Evolutionary conservation across 805 yeast species (phyloP), one percentile per base, ranked within the genome.

Genomic region (Wickerhamiella bombiphila): DNA sequence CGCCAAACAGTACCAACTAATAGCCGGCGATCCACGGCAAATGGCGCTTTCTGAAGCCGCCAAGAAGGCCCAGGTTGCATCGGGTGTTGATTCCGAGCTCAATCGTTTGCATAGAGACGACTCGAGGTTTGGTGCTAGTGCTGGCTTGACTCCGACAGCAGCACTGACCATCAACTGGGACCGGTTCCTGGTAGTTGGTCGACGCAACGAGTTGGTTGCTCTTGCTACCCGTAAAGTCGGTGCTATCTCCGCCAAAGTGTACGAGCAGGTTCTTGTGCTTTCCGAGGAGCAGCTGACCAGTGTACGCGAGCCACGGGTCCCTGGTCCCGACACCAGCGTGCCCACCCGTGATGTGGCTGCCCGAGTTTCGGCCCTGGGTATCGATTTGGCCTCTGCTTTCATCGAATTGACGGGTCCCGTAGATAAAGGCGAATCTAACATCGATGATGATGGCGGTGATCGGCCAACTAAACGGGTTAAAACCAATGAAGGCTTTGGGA

Each of bases 141-240:
- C 6, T 11, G n/a, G n/a, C n/a, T 9, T 13, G 9, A 24, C 26
- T 9, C 11, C 9, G 13, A 19, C 25, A 13, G 16, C 57, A 3
- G 50, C 76, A 3, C 68, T 83, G 19, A 63, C 76, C 0, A 63
- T 83, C 50, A 77, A 74, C 50, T 62, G 80, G 36, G 68, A 71
- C 22, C 64, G 91, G 47, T 85, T 70, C 48, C 65, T 80, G 36
- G 77, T 82, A 51, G 59, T 69, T 24, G 65, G 76, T 49, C 68
- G 96, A 46, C 67, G 79, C 8, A 55, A 61, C 32, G 79, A 79
- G 46, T 63, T 91, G 13, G 70, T 64, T 1, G 70, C 70, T 24
- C 65, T 79, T 35, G 79, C 77, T 11, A 63, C 66, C 22, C 76
- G 78, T 33, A 66, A 82, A 38, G 57, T 85, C 22, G 97, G 97